Evolutionary conservation across 139 green algal genomes (phyloP).

Genomic region (Haematococcus sp.): DNA sequence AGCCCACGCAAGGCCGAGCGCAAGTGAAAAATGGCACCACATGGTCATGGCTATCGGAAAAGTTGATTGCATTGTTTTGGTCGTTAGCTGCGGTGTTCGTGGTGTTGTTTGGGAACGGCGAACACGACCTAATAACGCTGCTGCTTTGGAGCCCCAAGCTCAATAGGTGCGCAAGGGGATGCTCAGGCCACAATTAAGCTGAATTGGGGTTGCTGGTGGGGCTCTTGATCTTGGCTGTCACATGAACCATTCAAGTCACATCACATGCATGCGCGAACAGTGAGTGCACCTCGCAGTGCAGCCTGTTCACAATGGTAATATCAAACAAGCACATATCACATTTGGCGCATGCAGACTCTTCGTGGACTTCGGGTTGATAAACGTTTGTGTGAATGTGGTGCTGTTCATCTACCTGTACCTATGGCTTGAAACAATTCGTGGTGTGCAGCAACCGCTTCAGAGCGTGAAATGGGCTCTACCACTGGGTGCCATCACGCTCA

Average conservation of each 20-base stretch:
- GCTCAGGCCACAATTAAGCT: too few relatives aligned
- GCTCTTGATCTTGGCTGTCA: too few relatives aligned
- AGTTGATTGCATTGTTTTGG: neutral
- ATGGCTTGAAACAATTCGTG: neutral
- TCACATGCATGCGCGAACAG: too few relatives aligned
- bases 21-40: too few relatives aligned
- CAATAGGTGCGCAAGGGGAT: neutral
- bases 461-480: neutral
- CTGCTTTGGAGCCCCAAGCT: neutral
- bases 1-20: too few relatives aligned
- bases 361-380: neutral
- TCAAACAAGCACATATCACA: too few relatives aligned
- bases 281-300: too few relatives aligned
- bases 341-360: neutral
- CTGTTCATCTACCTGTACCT: conserved; percentile 10
- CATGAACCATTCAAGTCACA: too few relatives aligned
- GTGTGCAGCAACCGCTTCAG: neutral
- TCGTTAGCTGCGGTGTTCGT: neutral
- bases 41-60: conserved; percentile 1
- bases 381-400: neutral
- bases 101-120: conserved; percentile 3
- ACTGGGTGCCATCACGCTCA: neutral
- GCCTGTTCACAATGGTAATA: too few relatives aligned
- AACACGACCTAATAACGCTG: neutral
- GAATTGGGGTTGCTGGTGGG: too few relatives aligned